These are phyloP conservation scores for Podosphaera fusca DNA, from an alignment of 2,329 filamentous ascomycete species.

Conservation along the genomic window DNA sequence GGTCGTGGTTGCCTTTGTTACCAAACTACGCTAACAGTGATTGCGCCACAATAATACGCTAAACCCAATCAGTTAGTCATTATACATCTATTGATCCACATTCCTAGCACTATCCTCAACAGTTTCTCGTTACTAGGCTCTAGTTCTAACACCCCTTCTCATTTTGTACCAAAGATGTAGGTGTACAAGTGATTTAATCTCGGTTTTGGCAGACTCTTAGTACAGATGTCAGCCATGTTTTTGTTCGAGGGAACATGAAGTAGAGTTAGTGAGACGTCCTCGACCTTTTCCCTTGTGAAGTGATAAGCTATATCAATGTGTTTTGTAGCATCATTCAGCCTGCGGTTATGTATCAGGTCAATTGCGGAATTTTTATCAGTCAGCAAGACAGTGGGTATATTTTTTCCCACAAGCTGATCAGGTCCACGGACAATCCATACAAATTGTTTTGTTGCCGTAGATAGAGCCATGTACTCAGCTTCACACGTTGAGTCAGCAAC, in stretches of 20 bases:
- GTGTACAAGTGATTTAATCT: background rate
- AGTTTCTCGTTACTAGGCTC: too few relatives aligned
- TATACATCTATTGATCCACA: too few relatives aligned
- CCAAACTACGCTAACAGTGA: too few relatives aligned
- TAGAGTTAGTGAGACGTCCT: background rate
- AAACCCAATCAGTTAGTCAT: too few relatives aligned
- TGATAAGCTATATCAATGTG: background rate
- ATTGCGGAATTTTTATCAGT: background rate
- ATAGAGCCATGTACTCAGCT: background rate
- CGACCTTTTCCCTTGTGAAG: background rate
- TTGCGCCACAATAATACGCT: too few relatives aligned
- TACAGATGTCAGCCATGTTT: background rate
- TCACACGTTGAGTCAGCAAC: conserved; percentile 1
- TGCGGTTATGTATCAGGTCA: background rate
- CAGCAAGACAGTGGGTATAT: background rate
- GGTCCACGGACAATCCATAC: background rate
- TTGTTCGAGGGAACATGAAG: background rate
- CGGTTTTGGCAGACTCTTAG: background rate
- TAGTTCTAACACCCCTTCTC: too few relatives aligned
- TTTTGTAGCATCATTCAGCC: background rate
- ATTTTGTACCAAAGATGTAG: too few relatives aligned
- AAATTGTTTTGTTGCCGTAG: background rate
- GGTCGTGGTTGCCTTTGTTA: too few relatives aligned
- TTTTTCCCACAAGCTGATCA: background rate
- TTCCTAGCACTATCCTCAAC: too few relatives aligned